Base-by-base conservation (phyloP, 371 early-diverging fungal species). In the Gilbertella persicaria region DNA sequence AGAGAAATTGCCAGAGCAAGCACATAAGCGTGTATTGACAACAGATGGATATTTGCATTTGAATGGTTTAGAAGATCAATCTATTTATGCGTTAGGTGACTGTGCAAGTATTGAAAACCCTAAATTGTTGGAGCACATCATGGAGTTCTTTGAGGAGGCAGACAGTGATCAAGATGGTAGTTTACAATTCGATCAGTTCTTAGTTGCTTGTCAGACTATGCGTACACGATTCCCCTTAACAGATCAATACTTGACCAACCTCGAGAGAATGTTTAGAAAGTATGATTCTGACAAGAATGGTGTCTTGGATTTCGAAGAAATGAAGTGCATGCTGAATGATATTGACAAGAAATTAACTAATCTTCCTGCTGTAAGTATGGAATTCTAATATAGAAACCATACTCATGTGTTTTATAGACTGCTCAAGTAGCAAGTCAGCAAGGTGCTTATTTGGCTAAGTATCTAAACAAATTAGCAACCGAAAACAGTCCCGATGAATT, bases 401-500 rank as follows among this genome's bases (percentile, higher is more conserved):
- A 19, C 6, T 16, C 20, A 26, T 12, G 50, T 5, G 4, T 10
- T 19, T 23, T 16, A 33, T 59, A 84, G 80, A 92, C 93, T 26
- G 95, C 95, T 2, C 95, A 95, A 69, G 92, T 92, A 4, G 95
- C 95, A 23, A 86, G 75, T 64, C 95, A 95, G 60, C 87, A 95
- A 64, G 95, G 88, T 29, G 61, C 68, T 17, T 92, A 83, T 61
- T 53, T 94, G 29, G 86, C 82, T 23, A 73, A 71, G 25, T 67
- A 80, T 28, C 59, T 91, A 12, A 84, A 80, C 56, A 26, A 30
- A 14, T 28, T 61, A 23, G 55, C 57, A n/a, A 46, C 45, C 10
- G 44, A 17, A 14, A 50, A 38, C 12, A 35, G 24, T n/a, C n/a
- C n/a, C 2, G 37, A 62, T 49, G 53, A 59, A 16, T 2, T 17